phyloP scores from a whole-genome alignment of 495 filamentous ascomycete genomes.

The Penicillium salamii region DNA sequence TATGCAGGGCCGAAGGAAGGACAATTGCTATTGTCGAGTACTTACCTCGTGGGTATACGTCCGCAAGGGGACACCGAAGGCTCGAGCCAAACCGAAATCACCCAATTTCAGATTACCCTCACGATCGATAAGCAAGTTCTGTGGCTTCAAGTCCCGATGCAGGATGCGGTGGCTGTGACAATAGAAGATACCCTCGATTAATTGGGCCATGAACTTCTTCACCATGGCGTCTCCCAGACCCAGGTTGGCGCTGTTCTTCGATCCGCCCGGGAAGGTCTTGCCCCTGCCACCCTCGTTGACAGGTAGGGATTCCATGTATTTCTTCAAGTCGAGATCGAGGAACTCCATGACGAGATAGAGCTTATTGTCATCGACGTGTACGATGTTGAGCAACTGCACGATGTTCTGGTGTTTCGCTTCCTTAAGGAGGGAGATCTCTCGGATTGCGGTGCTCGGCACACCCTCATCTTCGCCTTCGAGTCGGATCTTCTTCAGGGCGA shows the following conservation, averaged over 20 bases:
- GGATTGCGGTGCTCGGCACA: slow-evolving; percentile 92
- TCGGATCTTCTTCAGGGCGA: slow-evolving; percentile 97
- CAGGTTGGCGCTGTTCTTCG: slow-evolving; percentile 52
- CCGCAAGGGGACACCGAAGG: slow-evolving; percentile 90
- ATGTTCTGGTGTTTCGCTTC: slow-evolving; percentile 96
- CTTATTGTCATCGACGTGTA: slow-evolving; percentile 93
- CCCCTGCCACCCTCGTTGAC: slow-evolving; percentile 84
- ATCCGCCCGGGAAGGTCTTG: slow-evolving; percentile 82
- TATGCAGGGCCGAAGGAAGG: neutral
- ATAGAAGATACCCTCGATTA: slow-evolving; percentile 86
- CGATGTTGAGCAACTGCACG: slow-evolving; percentile 86
- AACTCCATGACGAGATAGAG: slow-evolving; percentile 94
- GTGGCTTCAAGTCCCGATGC: slow-evolving; percentile 94
- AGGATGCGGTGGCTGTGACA: slow-evolving; percentile 94
- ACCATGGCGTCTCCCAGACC: slow-evolving; percentile 88
- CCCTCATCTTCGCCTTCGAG: slow-evolving; percentile 89
- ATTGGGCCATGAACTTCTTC: slow-evolving; percentile 95
- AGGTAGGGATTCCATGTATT: slow-evolving; percentile 97
- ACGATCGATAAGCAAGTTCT: slow-evolving; percentile 91
- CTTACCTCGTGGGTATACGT: slow-evolving; percentile 92
- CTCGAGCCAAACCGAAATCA: slow-evolving; percentile 93
- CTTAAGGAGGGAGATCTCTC: slow-evolving; percentile 92
- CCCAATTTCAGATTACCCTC: slow-evolving; percentile 95
- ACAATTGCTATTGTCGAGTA: neutral
- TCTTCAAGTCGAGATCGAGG: slow-evolving; percentile 91